A percentile compares a stretch with the other conserved stretches of the same genome.
Evolutionary conservation across 2,329 filamentous ascomycete species (phyloP).

Genomic region (Pezicula rhizophila): DNA sequence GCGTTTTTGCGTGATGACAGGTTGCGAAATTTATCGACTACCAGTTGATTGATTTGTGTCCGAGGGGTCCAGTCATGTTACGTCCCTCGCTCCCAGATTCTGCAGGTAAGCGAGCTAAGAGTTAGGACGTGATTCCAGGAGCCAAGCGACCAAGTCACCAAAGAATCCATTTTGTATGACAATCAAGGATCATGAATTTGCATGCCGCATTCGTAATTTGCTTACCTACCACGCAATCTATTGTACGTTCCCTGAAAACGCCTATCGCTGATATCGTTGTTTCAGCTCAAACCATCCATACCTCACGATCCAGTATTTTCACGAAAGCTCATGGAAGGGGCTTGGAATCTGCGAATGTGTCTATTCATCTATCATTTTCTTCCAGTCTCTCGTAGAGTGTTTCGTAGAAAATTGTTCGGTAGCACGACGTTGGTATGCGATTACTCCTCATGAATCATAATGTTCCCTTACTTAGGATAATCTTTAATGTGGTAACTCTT

Average conservation of each 20-base stretch:
- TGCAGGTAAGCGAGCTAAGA: neutral
- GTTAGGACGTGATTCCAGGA: neutral
- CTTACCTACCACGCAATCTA: no score
- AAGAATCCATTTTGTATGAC: no score
- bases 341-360: neutral
- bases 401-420: conserved; percentile 1
- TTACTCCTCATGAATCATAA: neutral
- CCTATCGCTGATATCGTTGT: no score
- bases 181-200: no score
- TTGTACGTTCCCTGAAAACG: no score
- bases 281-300: no score
- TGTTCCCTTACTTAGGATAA: conserved; percentile 45
- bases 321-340: no score
- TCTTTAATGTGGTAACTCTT: conserved; percentile 96
- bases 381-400: neutral
- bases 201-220: no score
- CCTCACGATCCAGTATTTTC: no score
- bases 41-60: neutral
- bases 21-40: neutral
- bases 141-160: no score
- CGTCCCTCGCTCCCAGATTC: neutral
- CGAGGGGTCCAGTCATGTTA: neutral
- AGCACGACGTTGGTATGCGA: no score
- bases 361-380: neutral
- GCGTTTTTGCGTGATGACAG: neutral